phyloP scores from a whole-genome alignment of 352 stramenopile species.

The Hyaloperonospora brassicae region DNA sequence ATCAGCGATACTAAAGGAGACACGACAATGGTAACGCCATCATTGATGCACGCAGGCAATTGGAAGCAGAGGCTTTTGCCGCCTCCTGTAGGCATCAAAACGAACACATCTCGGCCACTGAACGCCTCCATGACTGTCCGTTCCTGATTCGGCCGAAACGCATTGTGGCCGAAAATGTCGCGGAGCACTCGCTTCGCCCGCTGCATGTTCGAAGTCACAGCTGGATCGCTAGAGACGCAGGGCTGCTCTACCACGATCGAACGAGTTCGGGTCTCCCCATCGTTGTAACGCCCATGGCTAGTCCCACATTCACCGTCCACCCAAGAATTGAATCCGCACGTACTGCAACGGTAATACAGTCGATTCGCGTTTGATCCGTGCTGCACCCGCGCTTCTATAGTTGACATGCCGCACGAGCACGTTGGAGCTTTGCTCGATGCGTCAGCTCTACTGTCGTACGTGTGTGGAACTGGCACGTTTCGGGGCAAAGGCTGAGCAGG shows the following conservation, averaged over 20 bases:
- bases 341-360: constrained; percentile 62
- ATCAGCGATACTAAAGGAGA: constrained; percentile 98
- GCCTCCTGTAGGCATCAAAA: constrained; percentile 98
- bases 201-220: constrained; percentile 57
- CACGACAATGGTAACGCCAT: constrained; percentile 95
- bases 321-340: constrained; percentile 76
- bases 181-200: constrained; percentile 62
- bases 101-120: constrained; percentile 91
- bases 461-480: constrained; percentile 4
- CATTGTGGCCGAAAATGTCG: constrained; percentile 93
- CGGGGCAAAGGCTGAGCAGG: constrained; percentile 9
- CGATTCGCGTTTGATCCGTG: constrained; percentile 58
- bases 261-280: constrained; percentile 8
- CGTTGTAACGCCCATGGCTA: constrained; percentile 5
- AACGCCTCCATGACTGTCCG: constrained; percentile 92
- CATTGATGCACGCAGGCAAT: constrained; percentile 80
- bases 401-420: constrained; percentile 62
- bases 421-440: constrained; percentile 18
- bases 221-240: constrained; percentile 39
- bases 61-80: constrained; percentile 99
- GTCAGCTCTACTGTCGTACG: constrained; percentile 7
- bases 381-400: constrained; percentile 48
- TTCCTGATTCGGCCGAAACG: constrained; percentile 93
- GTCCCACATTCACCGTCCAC: constrained; percentile 26
- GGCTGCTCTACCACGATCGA: constrained; percentile 20